Base-by-base conservation (phyloP, 2,329 filamentous ascomycete genomes). In the Zymoseptoria brevis region DNA sequence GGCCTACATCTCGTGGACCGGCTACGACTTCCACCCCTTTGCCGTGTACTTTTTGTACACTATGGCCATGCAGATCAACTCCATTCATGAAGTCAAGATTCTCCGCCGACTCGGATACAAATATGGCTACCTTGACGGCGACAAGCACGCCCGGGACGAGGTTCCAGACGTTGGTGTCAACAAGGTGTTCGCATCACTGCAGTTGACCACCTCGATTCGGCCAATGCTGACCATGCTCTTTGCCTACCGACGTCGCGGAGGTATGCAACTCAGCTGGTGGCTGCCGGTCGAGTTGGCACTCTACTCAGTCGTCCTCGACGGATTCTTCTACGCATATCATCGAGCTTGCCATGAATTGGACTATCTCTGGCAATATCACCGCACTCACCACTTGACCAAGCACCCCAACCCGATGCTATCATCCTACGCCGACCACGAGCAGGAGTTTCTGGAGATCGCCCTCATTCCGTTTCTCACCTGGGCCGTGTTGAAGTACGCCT, bases 241-340 rank as follows among this genome's bases (percentile, higher is more conserved):
- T 21, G 61, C 63, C 35, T 66, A 60, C 55, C 57, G 62, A 19
- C 57, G 62, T 19, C 57, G 19, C 24, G 48, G 50, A 8, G 22
- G 58, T 8, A 51, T 66, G 13, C 61, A 60, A 16, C 75, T 72
- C 68, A 62, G 60, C n/a, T 62, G 61, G 61, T 74, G 73, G 72
- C 69, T 77, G 0, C 67, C 73, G 0, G 26, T 78, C 4, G 73
- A 77, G 45, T 67, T 76, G 5, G 73, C 73, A 0, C 62, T 77
- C 0, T 79, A 79, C 60, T 72, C 71, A 3, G 70, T 78, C 54
- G 66, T 78, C 8, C 69, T 79, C 5, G 76, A 78, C 62, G 76
- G 77, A 53, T 79, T 75, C 75, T 77, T 76, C 64, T 77, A 77
- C 65, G 71, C 73, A 71, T 77, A 77, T 59, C 75, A 77, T 60